Percentiles rank a stretch among this genome's conserved stretches.
Conservation (phyloP, 495 filamentous ascomycete genomes). For the Aspergillus diversus region DNA sequence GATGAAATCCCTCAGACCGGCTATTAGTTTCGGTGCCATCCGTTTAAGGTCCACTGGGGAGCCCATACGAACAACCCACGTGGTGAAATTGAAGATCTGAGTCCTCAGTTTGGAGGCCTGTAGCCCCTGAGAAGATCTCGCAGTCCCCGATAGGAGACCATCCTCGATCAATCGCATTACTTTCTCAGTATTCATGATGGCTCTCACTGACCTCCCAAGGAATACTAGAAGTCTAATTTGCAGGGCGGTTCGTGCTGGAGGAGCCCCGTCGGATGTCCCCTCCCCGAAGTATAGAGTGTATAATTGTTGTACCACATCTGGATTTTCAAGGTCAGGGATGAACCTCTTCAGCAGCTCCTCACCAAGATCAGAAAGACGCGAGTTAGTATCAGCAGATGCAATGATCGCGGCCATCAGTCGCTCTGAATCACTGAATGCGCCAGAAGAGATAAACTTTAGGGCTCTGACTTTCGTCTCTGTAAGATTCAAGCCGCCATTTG, state of each 20-base stretch:
- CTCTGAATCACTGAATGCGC: constrained; percentile 79
- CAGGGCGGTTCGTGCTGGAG: constrained; percentile 66
- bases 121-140: constrained; percentile 59
- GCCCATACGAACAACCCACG: constrained; percentile 82
- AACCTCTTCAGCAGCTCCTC: constrained; percentile 85
- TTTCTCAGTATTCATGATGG: constrained; percentile 64
- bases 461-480: constrained; percentile 67
- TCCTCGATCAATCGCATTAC: constrained; percentile 72
- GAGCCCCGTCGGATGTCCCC: constrained; percentile 41
- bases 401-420: constrained; percentile 82
- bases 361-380: constrained; percentile 74
- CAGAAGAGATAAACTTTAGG: constrained; percentile 75
- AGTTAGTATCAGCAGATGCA: constrained; percentile 80
- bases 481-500: constrained; percentile 64
- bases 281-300: constrained; percentile 71
- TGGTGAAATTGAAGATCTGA: constrained; percentile 86
- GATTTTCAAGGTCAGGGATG: constrained; percentile 67
- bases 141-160: constrained; percentile 55
- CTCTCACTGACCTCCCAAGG: constrained; percentile 73
- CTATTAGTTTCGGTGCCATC: constrained; percentile 72
- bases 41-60: constrained; percentile 57
- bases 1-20: constrained; percentile 73
- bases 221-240: constrained; percentile 74
- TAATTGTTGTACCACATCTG: constrained; percentile 61
- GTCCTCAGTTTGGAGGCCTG: constrained; percentile 74